Evolutionary conservation across 495 filamentous ascomycete species (phyloP).

Genomic region (Neurospora cerealis): DNA sequence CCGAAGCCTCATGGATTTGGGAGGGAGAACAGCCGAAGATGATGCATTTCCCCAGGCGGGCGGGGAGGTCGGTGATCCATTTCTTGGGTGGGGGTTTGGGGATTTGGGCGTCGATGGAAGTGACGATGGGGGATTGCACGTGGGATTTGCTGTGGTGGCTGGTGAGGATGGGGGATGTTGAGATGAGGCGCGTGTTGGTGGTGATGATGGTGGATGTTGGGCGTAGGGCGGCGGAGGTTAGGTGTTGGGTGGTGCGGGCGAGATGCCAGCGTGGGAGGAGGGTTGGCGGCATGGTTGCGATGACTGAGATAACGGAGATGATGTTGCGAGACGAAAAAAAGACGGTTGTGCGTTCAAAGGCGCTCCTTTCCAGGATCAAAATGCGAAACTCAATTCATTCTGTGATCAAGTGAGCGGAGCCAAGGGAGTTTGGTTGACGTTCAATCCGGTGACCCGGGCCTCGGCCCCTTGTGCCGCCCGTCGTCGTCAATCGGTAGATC

Average conservation of each 20-base stretch:
- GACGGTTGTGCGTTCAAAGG: not conserved
- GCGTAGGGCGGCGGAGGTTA: no score
- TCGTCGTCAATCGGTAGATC: not conserved
- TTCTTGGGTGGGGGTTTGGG: constrained; percentile 30
- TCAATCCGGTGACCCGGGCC: not conserved
- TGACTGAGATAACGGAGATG: not conserved
- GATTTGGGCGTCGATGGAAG: not conserved
- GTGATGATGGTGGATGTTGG: no score
- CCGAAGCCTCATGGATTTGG: constrained; percentile 53
- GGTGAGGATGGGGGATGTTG: not conserved
- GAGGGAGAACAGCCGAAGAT: constrained; percentile 56
- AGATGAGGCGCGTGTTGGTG: not conserved
- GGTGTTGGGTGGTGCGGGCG: not conserved
- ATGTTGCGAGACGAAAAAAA: not conserved
- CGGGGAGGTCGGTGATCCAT: constrained; percentile 70
- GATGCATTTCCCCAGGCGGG: constrained; percentile 73
- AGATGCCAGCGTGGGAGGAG: not conserved
- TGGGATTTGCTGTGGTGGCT: not conserved
- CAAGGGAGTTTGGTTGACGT: not conserved
- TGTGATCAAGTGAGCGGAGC: not conserved
- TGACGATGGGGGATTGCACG: not conserved
- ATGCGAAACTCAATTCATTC: not conserved
- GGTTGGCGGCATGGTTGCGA: not conserved
- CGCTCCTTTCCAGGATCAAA: not conserved
- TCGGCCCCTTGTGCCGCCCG: not conserved